A percentile compares a stretch with the other conserved stretches of the same genome.
phyloP scores from a whole-genome alignment of 768 basidiomycete species.

The Podaxis sp. region DNA sequence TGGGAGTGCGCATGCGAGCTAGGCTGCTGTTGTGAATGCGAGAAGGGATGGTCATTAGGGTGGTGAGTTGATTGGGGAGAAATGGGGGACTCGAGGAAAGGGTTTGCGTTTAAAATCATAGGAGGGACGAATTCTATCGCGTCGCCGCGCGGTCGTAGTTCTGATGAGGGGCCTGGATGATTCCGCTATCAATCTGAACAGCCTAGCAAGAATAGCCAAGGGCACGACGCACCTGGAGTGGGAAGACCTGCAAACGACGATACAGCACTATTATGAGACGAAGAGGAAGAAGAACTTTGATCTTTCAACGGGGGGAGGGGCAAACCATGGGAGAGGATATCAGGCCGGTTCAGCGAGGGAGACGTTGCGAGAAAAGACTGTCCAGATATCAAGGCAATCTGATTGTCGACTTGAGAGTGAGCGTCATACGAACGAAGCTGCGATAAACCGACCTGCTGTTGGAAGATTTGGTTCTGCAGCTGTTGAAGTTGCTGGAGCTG shows the following conservation, averaged over 20 bases:
- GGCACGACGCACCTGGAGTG: slow-evolving; percentile 28
- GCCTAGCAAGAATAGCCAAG: background rate
- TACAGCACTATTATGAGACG: slow-evolving; percentile 3
- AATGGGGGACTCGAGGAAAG: slow-evolving; percentile 17
- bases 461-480: slow-evolving; percentile 82
- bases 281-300: background rate
- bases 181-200: slow-evolving; percentile 1
- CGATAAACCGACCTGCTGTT: slow-evolving; percentile 69
- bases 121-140: slow-evolving; percentile 60
- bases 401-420: slow-evolving; percentile 10
- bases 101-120: slow-evolving; percentile 48
- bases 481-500: slow-evolving; percentile 78
- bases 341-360: slow-evolving; percentile 41
- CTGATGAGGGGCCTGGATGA: slow-evolving; percentile 54
- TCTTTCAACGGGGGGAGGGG: slow-evolving; percentile 10
- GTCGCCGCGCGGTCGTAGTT: slow-evolving; percentile 60
- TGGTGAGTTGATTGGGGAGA: slow-evolving; percentile 11
- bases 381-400: slow-evolving; percentile 72
- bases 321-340: slow-evolving; percentile 16
- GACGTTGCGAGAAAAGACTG: slow-evolving; percentile 23
- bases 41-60: slow-evolving; percentile 3
- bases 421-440: slow-evolving; percentile 10
- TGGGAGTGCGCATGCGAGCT: slow-evolving; percentile 18
- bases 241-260: slow-evolving; percentile 23
- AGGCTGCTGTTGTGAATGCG: slow-evolving; percentile 17